Conservation (phyloP, 352 stramenopile genomes). For the Phytophthora brassicae region DNA sequence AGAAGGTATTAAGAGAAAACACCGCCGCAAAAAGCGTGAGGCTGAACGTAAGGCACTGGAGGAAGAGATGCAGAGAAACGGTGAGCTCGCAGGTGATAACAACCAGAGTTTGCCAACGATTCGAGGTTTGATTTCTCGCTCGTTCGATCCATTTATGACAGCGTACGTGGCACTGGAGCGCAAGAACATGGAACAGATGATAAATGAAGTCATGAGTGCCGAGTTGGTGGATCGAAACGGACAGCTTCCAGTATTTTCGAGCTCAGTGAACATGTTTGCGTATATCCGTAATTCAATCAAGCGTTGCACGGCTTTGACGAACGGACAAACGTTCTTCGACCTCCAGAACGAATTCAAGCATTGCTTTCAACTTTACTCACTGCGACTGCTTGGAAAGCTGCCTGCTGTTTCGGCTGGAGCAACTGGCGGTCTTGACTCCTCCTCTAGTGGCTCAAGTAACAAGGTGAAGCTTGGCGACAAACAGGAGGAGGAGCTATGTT, state of each 20-base stretch:
- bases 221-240: slow-evolving; percentile 95
- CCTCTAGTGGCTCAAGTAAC: slow-evolving; percentile 16
- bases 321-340: slow-evolving; percentile 97
- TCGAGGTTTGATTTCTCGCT: slow-evolving; percentile 86
- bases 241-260: slow-evolving; percentile 95
- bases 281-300: slow-evolving; percentile 99
- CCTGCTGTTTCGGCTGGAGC: slow-evolving; percentile 37
- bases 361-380: slow-evolving; percentile 76
- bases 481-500: slow-evolving; percentile 95
- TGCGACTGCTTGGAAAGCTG: slow-evolving; percentile 73
- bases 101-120: slow-evolving; percentile 69
- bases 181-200: slow-evolving; percentile 95
- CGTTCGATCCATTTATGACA: slow-evolving; percentile 98
- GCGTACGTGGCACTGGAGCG: slow-evolving; percentile 96
- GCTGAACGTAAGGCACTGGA: slow-evolving; percentile 66
- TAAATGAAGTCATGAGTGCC: slow-evolving; percentile 88
- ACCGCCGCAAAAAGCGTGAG: slow-evolving; percentile 75
- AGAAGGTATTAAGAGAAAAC: slow-evolving; percentile 74
- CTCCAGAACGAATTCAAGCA: slow-evolving; percentile 94
- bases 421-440: slow-evolving; percentile 24
- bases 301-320: slow-evolving; percentile 96
- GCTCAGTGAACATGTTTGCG: slow-evolving; percentile 97
- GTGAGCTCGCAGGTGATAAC: slow-evolving; percentile 35
- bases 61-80: slow-evolving; percentile 64
- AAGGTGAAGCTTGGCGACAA: slow-evolving; percentile 81